Evolutionary conservation across 1,139 yeast species (phyloP).

Genomic region (Eremothecium cymbalariae): DNA sequence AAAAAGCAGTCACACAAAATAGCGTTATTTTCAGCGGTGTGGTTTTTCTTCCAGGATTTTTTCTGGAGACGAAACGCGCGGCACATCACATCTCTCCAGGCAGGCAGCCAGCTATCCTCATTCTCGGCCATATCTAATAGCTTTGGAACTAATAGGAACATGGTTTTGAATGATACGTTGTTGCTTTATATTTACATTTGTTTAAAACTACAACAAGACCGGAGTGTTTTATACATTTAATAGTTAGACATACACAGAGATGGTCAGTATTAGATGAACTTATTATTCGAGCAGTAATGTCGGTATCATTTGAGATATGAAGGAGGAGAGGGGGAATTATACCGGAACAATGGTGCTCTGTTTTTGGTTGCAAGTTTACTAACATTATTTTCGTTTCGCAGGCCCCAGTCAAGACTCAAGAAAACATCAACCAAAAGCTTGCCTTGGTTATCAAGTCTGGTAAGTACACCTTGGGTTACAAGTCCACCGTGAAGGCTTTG

Average conservation of each 20-base stretch:
- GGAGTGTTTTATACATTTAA: slow-evolving; percentile 58
- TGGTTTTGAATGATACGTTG: too few relatives aligned
- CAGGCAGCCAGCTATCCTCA: too few relatives aligned
- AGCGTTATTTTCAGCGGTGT: too few relatives aligned
- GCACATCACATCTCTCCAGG: too few relatives aligned
- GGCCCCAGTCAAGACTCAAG: slow-evolving; percentile 94
- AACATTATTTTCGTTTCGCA: slow-evolving; percentile 27
- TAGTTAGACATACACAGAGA: slow-evolving; percentile 69
- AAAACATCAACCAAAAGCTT: slow-evolving; percentile 96
- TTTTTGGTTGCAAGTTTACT: too few relatives aligned
- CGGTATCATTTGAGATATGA: neutral
- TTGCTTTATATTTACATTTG: neutral
- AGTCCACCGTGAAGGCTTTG: slow-evolving; percentile 96
- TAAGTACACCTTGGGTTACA: slow-evolving; percentile 99
- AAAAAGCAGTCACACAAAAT: slow-evolving; percentile 7
- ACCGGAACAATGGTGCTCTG: too few relatives aligned
- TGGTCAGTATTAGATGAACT: slow-evolving; percentile 62
- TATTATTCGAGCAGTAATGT: neutral
- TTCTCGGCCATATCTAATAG: too few relatives aligned
- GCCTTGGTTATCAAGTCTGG: slow-evolving; percentile 98
- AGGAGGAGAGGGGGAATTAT: neutral
- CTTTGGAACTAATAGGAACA: too few relatives aligned
- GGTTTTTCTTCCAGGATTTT: too few relatives aligned
- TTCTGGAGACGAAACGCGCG: too few relatives aligned
- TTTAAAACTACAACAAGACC: slow-evolving; percentile 43